phyloP scores from a whole-genome alignment of 176 grass and related monocot genomes.

The Hsuehochloa calcarea region DNA sequence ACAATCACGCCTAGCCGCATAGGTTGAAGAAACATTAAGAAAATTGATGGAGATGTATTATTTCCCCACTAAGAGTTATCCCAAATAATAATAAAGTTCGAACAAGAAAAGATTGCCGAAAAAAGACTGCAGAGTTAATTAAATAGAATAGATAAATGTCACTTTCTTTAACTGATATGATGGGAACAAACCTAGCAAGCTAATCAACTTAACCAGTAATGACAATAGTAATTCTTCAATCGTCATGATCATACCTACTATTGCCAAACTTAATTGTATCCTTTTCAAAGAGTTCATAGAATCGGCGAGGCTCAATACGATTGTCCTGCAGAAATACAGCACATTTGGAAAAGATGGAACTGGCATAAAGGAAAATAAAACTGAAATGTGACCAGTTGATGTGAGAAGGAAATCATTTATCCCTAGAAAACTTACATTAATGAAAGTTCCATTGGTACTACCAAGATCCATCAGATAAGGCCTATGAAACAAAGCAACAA shows the following conservation, averaged over 20 bases:
- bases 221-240: neutral
- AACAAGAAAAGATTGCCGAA: neutral
- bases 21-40: neutral
- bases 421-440: slow-evolving; percentile 71
- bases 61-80: neutral
- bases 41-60: neutral
- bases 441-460: slow-evolving; percentile 88
- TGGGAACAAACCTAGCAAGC: neutral
- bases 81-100: neutral
- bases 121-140: neutral
- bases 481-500: slow-evolving; percentile 38
- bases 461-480: slow-evolving; percentile 97
- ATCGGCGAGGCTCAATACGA: slow-evolving; percentile 77
- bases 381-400: neutral
- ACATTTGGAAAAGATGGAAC: slow-evolving; percentile 7
- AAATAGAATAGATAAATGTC: neutral
- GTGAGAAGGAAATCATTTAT: slow-evolving; percentile 15
- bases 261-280: slow-evolving; percentile 94
- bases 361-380: neutral
- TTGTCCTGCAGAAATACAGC: slow-evolving; percentile 57
- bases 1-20: too few relatives aligned
- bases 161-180: neutral
- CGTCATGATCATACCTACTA: slow-evolving; percentile 64
- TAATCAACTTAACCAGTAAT: neutral
- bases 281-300: slow-evolving; percentile 96